Percentiles rank a stretch among this genome's conserved stretches.
phyloP scores from a whole-genome alignment of 164 flowering plant genomes.

The Akebia trifoliata region DNA sequence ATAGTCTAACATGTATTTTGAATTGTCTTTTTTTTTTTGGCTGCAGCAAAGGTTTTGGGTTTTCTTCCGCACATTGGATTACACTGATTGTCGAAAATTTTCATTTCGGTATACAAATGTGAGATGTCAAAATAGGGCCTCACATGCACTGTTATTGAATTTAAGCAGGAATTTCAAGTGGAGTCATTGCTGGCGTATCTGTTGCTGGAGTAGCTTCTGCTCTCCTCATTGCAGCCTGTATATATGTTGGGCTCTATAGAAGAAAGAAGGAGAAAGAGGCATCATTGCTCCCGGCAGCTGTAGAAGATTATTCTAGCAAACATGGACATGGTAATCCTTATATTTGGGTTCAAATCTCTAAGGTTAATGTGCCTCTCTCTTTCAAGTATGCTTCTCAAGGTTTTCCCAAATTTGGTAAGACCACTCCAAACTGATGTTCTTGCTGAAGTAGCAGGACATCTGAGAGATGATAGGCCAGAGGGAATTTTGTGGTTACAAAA shows the following conservation, averaged over 20 bases:
- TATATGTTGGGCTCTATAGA: constrained; percentile 33
- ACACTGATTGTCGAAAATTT: background rate
- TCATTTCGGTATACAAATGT: background rate
- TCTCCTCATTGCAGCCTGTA: constrained; percentile 21
- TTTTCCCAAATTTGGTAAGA: background rate
- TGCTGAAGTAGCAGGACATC: background rate
- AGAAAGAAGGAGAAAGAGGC: constrained; percentile 27
- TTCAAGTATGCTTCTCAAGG: background rate
- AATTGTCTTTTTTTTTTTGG: constrained; percentile 22
- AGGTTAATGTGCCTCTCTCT: background rate
- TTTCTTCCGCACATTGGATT: constrained; percentile 10
- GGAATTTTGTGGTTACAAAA: background rate
- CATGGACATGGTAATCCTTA: constrained; percentile 21
- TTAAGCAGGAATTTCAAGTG: constrained; percentile 37
- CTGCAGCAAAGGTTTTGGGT: constrained; percentile 51
- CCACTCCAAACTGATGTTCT: background rate
- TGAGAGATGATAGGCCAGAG: background rate
- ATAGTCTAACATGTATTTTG: constrained; percentile 10
- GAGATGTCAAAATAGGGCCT: constrained; percentile 1
- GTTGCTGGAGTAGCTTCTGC: constrained; percentile 30
- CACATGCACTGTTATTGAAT: constrained; percentile 12
- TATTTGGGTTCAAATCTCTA: background rate
- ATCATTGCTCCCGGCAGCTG: constrained; percentile 18
- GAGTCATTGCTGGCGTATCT: constrained; percentile 45
- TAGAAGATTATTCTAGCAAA: constrained; percentile 18